A percentile compares a stretch with the other conserved stretches of the same genome.
These are phyloP conservation scores for Curvularia sp. DNA, from an alignment of 2,329 filamentous ascomycete species.

Conservation along the genomic window DNA sequence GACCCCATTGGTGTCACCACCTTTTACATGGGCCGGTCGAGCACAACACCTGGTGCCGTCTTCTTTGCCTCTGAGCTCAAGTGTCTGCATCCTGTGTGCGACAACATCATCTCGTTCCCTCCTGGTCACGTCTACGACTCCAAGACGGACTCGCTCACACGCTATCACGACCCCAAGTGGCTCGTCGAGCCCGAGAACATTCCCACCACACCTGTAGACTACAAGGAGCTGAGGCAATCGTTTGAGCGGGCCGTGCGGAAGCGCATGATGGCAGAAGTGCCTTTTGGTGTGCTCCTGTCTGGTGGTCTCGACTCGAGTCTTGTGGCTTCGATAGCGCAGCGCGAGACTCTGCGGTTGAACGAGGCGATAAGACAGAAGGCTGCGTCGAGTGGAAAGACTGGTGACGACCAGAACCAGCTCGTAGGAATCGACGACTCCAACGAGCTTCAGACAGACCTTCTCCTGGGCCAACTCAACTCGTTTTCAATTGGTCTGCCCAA, in stretches of 20 bases:
- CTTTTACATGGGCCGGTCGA: constrained; percentile 92
- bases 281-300: constrained; percentile 93
- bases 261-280: constrained; percentile 97
- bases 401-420: constrained; percentile 58
- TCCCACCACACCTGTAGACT: constrained; percentile 80
- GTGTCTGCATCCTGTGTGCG: constrained; percentile 89
- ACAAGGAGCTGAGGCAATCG: constrained; percentile 78
- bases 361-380: constrained; percentile 61
- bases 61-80: constrained; percentile 99
- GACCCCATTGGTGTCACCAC: constrained; percentile 98
- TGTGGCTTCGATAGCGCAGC: constrained; percentile 92
- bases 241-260: constrained; percentile 94
- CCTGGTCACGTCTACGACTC: constrained; percentile 97
- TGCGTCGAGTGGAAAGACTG: constrained; percentile 32
- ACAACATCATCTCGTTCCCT: constrained; percentile 92
- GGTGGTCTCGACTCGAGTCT: constrained; percentile 95
- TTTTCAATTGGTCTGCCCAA: constrained; percentile 97
- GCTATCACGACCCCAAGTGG: constrained; percentile 93
- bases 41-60: constrained; percentile 78
- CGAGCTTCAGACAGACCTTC: constrained; percentile 85
- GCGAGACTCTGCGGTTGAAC: constrained; percentile 83
- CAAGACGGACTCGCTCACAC: constrained; percentile 79
- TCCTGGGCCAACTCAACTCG: constrained; percentile 94
- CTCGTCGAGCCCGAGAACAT: constrained; percentile 79
- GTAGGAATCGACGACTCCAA: constrained; percentile 95